Conservation (phyloP, 176 grass and related monocot species). For the Rhynchospora pubera region DNA sequence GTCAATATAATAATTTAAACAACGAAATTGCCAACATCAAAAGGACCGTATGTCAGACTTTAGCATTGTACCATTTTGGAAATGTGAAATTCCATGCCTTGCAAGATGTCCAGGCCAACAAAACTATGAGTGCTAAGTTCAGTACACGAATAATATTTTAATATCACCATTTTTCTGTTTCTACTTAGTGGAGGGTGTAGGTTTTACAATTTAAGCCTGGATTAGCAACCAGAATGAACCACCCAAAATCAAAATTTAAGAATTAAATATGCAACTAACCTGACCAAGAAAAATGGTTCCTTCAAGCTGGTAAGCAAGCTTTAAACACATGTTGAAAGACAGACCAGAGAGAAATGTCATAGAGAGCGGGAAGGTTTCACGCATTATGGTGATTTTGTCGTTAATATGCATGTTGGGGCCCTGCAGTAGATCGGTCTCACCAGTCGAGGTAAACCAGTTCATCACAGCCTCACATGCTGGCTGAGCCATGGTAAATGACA, state of each 20-base stretch:
- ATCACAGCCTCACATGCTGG: conserved; percentile 90
- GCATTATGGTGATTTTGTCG: conserved; percentile 78
- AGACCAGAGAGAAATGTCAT: conserved; percentile 92
- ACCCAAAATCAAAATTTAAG: not conserved
- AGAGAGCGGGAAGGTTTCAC: conserved; percentile 82
- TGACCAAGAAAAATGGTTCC: conserved; percentile 96
- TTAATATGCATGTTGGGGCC: conserved; percentile 71
- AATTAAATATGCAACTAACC: conserved; percentile 35
- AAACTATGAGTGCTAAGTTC: not conserved
- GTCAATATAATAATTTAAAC: not conserved
- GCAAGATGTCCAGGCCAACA: no score
- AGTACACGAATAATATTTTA: not conserved
- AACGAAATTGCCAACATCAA: not conserved
- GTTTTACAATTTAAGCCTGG: not conserved
- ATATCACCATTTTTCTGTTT: not conserved
- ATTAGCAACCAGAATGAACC: not conserved
- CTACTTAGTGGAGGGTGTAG: not conserved
- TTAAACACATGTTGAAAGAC: conserved; percentile 94
- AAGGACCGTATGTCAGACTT: not conserved
- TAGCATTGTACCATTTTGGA: not conserved
- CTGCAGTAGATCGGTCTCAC: conserved; percentile 67
- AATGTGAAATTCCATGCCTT: no score
- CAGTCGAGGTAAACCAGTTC: conserved; percentile 88
- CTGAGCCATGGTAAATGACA: conserved; percentile 93
- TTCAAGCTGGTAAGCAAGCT: conserved; percentile 93